These are phyloP conservation scores for Boletus barrowsii DNA, from an alignment of 768 basidiomycete species.

Conservation along the genomic window DNA sequence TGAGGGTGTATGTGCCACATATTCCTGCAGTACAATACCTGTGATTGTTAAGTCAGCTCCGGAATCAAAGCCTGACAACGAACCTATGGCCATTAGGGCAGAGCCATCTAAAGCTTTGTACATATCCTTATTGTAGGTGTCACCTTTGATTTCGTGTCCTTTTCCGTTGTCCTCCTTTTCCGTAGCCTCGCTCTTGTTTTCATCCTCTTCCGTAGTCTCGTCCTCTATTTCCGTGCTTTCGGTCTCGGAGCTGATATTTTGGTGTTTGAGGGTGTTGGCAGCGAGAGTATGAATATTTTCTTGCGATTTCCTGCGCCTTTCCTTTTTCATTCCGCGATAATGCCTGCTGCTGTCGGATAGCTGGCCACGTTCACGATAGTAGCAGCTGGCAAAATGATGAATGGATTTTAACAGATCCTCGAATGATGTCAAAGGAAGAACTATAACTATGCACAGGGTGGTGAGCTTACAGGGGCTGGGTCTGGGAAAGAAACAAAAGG, in stretches of 20 bases:
- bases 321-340: constrained; percentile 44
- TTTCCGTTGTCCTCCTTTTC: constrained; percentile 6
- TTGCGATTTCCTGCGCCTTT: constrained; percentile 15
- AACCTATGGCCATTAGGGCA: constrained; percentile 70
- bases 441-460: not conserved
- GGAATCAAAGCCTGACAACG: constrained; percentile 12
- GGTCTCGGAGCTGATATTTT: constrained; percentile 2
- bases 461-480: constrained; percentile 51
- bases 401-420: constrained; percentile 53
- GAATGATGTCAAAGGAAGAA: constrained; percentile 19
- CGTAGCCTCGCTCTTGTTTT: constrained; percentile 10
- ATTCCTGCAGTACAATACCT: constrained; percentile 73
- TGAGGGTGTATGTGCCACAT: constrained; percentile 41
- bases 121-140: constrained; percentile 49
- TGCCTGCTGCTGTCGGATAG: constrained; percentile 49
- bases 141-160: constrained; percentile 1
- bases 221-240: constrained; percentile 16
- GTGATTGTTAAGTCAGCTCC: not conserved
- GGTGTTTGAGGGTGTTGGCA: constrained; percentile 1
- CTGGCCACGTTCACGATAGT: constrained; percentile 63
- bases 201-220: constrained; percentile 14
- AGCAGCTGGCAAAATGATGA: constrained; percentile 49
- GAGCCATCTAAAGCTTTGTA: constrained; percentile 73
- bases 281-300: constrained; percentile 24
- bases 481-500: constrained; percentile 22